Base-by-base conservation (phyloP, 2,329 filamentous ascomycete species). In the Fusarium succisae region DNA sequence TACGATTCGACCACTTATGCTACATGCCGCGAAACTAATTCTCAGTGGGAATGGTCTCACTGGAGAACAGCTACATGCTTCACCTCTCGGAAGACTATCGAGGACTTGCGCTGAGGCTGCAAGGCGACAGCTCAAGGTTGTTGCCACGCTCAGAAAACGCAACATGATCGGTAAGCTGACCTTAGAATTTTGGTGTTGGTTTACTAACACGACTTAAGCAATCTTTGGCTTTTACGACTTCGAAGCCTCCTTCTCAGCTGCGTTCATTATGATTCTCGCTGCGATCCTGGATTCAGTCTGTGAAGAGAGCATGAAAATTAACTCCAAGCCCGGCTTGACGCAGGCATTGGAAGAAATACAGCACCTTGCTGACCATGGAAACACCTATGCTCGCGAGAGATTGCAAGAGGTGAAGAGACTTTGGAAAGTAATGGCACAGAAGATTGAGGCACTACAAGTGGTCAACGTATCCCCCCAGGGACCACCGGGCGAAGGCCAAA, bases 61-160 rank as follows among this genome's bases (percentile, higher is more conserved):
- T 11, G 69, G 72, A 18, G 65, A 74, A 24, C 72, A 73, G n/a
- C 55, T 79, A 4, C 75, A 75, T 35, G 75, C 74, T 13, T 79
- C 79, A 1, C 76, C 78, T 5, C 70, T 80, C 5, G 78, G 78
- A 22, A 73, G 76, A 43, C 53, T 80, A 8, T 80, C 78, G 3
- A 73, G 74, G 37, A 80, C 79, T 11, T 80, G 79, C 14, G 77
- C 78, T 1, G 79, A 80, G 71, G 79, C 79, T 28, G 78, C 79
- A 13, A 75, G 79, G 10, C 69, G 79, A 28, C 69, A 79, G 11
- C 61, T 80, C 17, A 76, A 78, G 45, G 79, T 80, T 8, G 75
- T 80, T 10, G 77, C 76, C 18, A 78, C 79, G 2, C 74, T 81
- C 5, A 72, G 79, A 26, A 79, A 77, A 28, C 75, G 77, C 28